Evolutionary conservation across 2,329 filamentous ascomycete species (phyloP), one percentile per base, ranked within the genome.

Genomic region (Didymella arachidicola): DNA sequence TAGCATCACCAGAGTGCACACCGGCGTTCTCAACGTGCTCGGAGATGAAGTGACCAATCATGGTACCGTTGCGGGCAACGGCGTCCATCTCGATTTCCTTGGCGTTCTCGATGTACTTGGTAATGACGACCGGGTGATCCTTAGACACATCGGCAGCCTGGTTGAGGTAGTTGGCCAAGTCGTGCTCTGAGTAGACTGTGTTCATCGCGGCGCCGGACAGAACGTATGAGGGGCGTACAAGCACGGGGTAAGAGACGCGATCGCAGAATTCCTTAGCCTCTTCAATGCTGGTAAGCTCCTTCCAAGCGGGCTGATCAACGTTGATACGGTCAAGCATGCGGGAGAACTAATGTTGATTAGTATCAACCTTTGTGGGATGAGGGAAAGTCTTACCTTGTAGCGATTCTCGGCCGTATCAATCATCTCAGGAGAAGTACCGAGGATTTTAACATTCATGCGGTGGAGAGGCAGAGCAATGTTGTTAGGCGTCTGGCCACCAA

Each of bases 21-120:
- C 95, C 95, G 19, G 95, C 95, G 70, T 98, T 98, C 79, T 99
- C 95, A 41, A 99, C 95, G 77, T 99, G 95, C 82, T 99, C 95
- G 0, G 94, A 98, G 74, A 99, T 92, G 79, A 98, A 98, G 78
- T 98, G 95, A 12, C 94, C 93, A 57, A 97, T 87, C 79, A 98
- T 90, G 53, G 86, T 89, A 73, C 95, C 95, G 68, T 96, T 90
- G 70, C 89, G 89, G 53, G 94, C 95, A 43, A 99, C 95, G 39
- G 95, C 95, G 71, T 99, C 95, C 95, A 99, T 98, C 79, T 99
- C 95, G 64, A 99, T 98, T 78, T 99, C 95, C 83, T 99, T 98
- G 65, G 95, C 95, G 67, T 96, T 95, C 82, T 99, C 95, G 67
- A 99, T 98, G 80, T 98, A 99, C 82, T 99, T 99, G 61, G 94